Conservation (phyloP, 148 eudicot species). For the Rhododendron mucronatum region DNA sequence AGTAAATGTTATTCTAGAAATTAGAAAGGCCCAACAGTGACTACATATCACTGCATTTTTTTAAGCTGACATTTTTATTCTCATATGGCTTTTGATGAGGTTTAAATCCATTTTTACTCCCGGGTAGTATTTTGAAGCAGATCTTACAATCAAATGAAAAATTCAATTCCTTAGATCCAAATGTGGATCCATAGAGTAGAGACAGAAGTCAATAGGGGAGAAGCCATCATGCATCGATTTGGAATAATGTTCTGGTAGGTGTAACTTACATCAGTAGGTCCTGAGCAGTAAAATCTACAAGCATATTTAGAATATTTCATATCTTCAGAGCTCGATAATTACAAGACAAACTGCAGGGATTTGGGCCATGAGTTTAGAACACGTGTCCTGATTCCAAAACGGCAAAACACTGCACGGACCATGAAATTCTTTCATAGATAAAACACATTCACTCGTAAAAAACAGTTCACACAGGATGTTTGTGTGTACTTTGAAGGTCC, state of each 20-base stretch:
- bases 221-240: not conserved
- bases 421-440: not conserved
- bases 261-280: not conserved
- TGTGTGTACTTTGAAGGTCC: not conserved
- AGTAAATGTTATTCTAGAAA: not conserved
- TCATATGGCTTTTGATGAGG: not conserved
- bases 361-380: not conserved
- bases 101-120: not conserved
- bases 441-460: not conserved
- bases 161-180: not conserved
- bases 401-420: not conserved
- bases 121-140: not conserved
- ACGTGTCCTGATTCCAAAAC: not conserved
- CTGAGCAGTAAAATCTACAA: not conserved
- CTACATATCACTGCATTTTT: not conserved
- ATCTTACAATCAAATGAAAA: not conserved
- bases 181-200: not conserved
- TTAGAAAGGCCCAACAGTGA: not conserved
- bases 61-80: not conserved
- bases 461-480: not conserved
- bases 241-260: not conserved
- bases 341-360: not conserved
- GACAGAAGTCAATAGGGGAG: not conserved
- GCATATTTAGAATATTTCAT: not conserved
- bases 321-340: not conserved